Percentiles rank a stretch among this genome's conserved stretches.
Evolutionary conservation across 164 flowering plant species (phyloP).

Genomic region (Tetracentron sinense): DNA sequence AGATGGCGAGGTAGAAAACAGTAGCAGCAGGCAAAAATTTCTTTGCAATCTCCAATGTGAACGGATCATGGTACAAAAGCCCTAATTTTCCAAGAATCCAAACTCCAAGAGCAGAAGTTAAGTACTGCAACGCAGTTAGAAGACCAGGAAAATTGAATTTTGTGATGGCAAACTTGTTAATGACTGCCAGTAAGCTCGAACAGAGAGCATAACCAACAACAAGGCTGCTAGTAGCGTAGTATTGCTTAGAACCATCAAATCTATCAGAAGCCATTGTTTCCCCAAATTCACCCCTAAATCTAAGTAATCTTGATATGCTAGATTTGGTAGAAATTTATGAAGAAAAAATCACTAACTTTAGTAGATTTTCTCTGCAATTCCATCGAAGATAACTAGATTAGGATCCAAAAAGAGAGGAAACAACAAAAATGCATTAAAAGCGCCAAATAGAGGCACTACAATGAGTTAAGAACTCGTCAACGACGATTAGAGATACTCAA

Average conservation of each 20-base stretch:
- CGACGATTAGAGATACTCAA: too few relatives aligned
- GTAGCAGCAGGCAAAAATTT: constrained; percentile 68
- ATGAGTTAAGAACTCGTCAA: too few relatives aligned
- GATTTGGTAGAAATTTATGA: not conserved
- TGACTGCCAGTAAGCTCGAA: constrained; percentile 66
- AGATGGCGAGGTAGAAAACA: constrained; percentile 71
- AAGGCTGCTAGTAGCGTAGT: constrained; percentile 57
- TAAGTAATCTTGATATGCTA: not conserved
- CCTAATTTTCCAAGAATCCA: constrained; percentile 56
- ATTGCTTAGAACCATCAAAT: constrained; percentile 42
- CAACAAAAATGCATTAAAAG: too few relatives aligned
- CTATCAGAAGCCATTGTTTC: constrained; percentile 38
- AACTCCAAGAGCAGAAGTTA: constrained; percentile 62
- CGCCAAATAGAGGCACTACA: too few relatives aligned
- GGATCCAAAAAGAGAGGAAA: too few relatives aligned
- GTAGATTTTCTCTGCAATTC: too few relatives aligned
- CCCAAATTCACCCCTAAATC: not conserved
- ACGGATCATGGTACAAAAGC: constrained; percentile 56
- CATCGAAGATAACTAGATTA: not conserved
- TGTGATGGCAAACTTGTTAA: constrained; percentile 68
- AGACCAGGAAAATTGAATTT: constrained; percentile 63
- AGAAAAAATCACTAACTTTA: not conserved
- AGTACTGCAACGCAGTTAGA: constrained; percentile 64
- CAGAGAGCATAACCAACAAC: constrained; percentile 63
- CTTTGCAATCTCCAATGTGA: constrained; percentile 47